Evolutionary conservation across 2,329 filamentous ascomycete genomes (phyloP).

Genomic region (Trematosphaeria pertusa): DNA sequence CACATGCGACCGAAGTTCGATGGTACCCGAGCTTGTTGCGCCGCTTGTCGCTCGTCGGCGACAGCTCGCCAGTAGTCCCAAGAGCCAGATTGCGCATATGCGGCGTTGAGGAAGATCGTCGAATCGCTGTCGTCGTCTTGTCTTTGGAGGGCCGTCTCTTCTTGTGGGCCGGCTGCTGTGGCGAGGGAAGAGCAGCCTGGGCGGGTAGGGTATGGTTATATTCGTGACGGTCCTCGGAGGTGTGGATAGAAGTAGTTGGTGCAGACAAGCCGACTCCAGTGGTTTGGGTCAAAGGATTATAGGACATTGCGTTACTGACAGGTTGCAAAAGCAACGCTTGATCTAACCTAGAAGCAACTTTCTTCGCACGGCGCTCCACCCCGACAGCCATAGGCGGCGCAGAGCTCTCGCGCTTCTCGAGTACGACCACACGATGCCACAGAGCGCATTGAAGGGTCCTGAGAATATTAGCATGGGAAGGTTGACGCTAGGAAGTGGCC

Average conservation of each 20-base stretch:
- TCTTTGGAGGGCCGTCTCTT: conserved; percentile 49
- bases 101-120: conserved; percentile 55
- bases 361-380: conserved; percentile 44
- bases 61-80: conserved; percentile 50
- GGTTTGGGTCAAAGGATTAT: conserved; percentile 36
- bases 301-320: conserved; percentile 44
- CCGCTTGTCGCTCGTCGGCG: conserved; percentile 67
- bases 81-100: conserved; percentile 53
- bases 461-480: conserved; percentile 37
- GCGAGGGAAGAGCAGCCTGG: conserved; percentile 23
- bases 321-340: conserved; percentile 41
- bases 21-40: conserved; percentile 96
- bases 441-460: conserved; percentile 40
- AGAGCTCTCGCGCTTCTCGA: conserved; percentile 36
- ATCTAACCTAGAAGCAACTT: conserved; percentile 42
- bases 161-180: conserved; percentile 38
- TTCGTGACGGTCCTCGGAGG: conserved; percentile 29
- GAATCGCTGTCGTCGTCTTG: conserved; percentile 49
- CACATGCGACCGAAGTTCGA: conserved; percentile 91
- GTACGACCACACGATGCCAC: conserved; percentile 27
- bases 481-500: conserved; percentile 31
- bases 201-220: conserved; percentile 26
- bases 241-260: conserved; percentile 27
- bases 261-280: conserved; percentile 35
- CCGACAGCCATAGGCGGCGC: conserved; percentile 49